A percentile compares a stretch with the other conserved stretches of the same genome.
Evolutionary conservation across 1,139 yeast genomes (phyloP).

Genomic region (Kodamaea suecica): DNA sequence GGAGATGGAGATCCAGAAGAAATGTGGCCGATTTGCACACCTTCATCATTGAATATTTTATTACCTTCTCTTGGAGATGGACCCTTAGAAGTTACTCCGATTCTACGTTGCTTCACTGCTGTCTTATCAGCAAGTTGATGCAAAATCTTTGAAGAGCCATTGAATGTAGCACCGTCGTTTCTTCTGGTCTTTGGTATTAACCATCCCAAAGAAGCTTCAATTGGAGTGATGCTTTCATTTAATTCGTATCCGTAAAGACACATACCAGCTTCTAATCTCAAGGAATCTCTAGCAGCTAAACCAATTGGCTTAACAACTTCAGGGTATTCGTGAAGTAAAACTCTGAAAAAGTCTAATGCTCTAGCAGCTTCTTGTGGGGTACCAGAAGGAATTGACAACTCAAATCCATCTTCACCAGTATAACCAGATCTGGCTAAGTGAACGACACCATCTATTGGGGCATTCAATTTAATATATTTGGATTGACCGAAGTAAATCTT

Average conservation of each 20-base stretch:
- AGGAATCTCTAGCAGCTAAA: conserved; percentile 93
- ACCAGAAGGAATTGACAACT: conserved; percentile 68
- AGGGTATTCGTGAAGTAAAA: conserved; percentile 54
- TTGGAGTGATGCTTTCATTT: conserved; percentile 76
- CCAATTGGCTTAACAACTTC: conserved; percentile 81
- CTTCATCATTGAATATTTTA: conserved; percentile 51
- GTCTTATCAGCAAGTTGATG: conserved; percentile 67
- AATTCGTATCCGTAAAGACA: conserved; percentile 94
- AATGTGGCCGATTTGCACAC: conserved; percentile 62
- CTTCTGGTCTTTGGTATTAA: conserved; percentile 81
- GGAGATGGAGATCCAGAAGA: conserved; percentile 95
- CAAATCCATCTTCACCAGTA: conserved; percentile 98
- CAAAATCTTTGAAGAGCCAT: conserved; percentile 71
- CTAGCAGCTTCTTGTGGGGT: conserved; percentile 39
- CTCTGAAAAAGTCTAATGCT: conserved; percentile 60
- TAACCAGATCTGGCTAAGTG: conserved; percentile 93
- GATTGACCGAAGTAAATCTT: conserved; percentile 75
- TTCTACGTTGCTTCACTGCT: conserved; percentile 59
- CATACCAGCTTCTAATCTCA: conserved; percentile 97
- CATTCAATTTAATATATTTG: conserved; percentile 48
- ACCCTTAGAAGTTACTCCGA: conserved; percentile 71
- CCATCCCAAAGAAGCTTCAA: conserved; percentile 89
- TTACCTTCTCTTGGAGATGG: conserved; percentile 93
- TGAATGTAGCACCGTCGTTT: conserved; percentile 47
- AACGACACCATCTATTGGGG: conserved; percentile 38